phyloP scores from a whole-genome alignment of 1,139 yeast genomes.

The Spathaspora sp. region DNA sequence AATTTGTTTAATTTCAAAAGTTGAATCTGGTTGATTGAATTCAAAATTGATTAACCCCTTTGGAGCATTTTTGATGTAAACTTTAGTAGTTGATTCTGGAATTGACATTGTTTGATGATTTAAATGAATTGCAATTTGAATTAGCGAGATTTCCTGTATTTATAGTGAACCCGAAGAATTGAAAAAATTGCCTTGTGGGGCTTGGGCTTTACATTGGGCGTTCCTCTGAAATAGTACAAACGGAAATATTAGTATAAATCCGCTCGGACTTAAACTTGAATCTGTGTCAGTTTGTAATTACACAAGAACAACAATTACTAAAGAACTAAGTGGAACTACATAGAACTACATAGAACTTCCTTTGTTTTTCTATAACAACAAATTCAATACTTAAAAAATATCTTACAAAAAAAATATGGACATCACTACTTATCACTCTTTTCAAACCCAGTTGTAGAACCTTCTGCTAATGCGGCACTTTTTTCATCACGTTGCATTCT shows the following conservation, averaged over 20 bases:
- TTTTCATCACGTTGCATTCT: conserved; percentile 20
- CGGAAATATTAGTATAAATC: background rate
- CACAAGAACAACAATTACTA: too few species aligned
- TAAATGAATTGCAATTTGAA: background rate
- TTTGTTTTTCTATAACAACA: background rate
- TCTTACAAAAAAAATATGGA: background rate
- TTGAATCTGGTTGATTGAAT: conserved; percentile 18
- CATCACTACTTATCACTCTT: conserved; percentile 1
- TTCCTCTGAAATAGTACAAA: background rate
- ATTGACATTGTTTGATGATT: conserved; percentile 10
- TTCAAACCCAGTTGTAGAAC: conserved; percentile 11
- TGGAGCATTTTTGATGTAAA: conserved; percentile 19
- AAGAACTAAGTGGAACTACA: too few species aligned
- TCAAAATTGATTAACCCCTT: conserved; percentile 16
- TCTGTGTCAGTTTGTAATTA: background rate
- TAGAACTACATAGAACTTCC: too few species aligned
- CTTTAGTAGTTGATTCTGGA: conserved; percentile 12
- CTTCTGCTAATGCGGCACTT: conserved; percentile 12
- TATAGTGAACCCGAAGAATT: background rate
- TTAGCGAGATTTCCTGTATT: background rate
- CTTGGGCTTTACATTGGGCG: background rate
- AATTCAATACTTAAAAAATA: background rate
- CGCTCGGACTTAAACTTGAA: background rate
- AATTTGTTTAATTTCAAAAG: conserved; percentile 20
- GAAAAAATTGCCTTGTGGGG: background rate